A percentile compares a stretch with the other conserved stretches of the same genome.
Evolutionary conservation across 352 stramenopile genomes (phyloP).

Genomic region (Phytophthora cactorum): DNA sequence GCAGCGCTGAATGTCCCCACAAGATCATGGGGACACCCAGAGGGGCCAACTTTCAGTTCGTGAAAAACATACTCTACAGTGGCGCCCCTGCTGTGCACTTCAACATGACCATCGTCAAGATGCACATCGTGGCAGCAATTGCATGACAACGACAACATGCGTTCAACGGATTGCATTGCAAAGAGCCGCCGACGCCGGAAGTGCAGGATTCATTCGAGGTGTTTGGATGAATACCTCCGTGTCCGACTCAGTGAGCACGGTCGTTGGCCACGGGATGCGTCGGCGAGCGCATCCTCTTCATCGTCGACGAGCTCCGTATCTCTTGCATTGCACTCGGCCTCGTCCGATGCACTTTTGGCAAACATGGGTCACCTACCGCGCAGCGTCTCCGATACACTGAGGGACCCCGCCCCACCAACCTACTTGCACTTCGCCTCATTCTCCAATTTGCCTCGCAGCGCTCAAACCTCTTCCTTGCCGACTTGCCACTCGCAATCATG

Average conservation of each 20-base stretch:
- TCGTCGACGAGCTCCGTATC: constrained; percentile 19
- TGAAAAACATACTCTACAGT: too few species aligned
- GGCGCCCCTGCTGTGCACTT: constrained; percentile 23
- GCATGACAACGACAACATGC: neutral
- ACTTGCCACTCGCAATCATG: constrained; percentile 14
- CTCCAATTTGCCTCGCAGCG: neutral
- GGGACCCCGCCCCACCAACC: neutral
- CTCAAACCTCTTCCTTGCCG: neutral
- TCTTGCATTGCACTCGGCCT: neutral
- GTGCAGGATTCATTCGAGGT: constrained; percentile 9
- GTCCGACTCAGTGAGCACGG: constrained; percentile 17
- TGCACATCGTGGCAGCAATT: constrained; percentile 4
- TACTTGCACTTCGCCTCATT: neutral
- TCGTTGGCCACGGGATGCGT: constrained; percentile 1
- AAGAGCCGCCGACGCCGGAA: constrained; percentile 6
- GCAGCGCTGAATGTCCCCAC: neutral
- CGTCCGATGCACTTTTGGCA: constrained; percentile 2
- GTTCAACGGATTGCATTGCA: neutral
- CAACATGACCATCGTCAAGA: constrained; percentile 18
- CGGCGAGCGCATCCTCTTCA: constrained; percentile 11
- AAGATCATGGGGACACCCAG: neutral
- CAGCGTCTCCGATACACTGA: neutral
- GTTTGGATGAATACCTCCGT: constrained; percentile 21
- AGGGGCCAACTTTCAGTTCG: neutral
- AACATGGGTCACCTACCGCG: neutral